phyloP scores from a whole-genome alignment of 306 rosid species.

The Malus sylvestris region DNA sequence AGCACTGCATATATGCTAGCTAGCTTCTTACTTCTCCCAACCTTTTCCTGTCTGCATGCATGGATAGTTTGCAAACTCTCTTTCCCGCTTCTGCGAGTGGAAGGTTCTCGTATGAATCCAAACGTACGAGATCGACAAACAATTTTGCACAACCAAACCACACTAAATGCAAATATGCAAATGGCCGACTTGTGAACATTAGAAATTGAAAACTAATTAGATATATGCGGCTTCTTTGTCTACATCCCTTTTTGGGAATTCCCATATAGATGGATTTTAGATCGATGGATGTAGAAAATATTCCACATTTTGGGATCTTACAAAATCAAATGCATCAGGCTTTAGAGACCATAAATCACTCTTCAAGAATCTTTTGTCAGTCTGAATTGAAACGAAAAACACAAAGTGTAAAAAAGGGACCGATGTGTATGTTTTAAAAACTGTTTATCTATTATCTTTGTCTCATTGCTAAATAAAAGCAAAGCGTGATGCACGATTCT shows the following conservation, averaged over 20 bases:
- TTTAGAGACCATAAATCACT: background rate
- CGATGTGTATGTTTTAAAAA: background rate
- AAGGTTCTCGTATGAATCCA: background rate
- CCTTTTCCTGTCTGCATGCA: background rate
- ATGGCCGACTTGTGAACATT: no score
- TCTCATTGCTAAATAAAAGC: background rate
- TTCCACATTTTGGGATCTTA: background rate
- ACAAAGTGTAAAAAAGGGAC: background rate
- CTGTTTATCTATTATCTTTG: background rate
- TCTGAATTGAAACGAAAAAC: background rate
- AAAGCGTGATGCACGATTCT: conserved; percentile 12
- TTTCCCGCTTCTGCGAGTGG: background rate
- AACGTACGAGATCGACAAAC: background rate
- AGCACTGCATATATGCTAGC: background rate
- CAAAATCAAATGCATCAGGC: background rate
- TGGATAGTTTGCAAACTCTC: background rate
- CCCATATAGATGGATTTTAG: background rate
- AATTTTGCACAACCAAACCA: background rate
- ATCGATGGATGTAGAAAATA: background rate
- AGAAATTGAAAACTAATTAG: no score
- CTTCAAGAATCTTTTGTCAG: background rate
- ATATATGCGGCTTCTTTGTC: background rate
- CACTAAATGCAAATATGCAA: background rate
- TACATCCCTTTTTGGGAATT: background rate
- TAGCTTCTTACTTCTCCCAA: background rate